phyloP scores from a whole-genome alignment of 108 stramenopile genomes.

The Cyclotella baltica region DNA sequence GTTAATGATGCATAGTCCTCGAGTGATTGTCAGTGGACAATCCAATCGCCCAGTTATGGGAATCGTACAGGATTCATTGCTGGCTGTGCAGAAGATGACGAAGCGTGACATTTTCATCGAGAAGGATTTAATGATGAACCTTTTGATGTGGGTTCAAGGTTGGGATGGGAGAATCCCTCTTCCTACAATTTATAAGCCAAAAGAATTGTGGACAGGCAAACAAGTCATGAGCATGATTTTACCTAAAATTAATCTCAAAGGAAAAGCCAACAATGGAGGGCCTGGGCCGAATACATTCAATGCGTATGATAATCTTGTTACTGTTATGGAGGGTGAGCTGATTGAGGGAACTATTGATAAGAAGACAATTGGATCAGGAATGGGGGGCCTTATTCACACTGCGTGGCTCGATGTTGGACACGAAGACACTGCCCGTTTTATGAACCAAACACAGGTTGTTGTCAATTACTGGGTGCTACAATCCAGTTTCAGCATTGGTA shows the following conservation, averaged over 20 bases:
- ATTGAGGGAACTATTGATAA: constrained; percentile 97
- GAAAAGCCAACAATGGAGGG: constrained; percentile 80
- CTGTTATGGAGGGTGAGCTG: constrained; percentile 93
- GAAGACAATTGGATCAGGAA: constrained; percentile 94
- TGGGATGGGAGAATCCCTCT: constrained; percentile 96
- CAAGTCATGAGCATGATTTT: constrained; percentile 92
- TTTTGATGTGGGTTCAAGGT: constrained; percentile 94
- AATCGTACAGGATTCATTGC: constrained; percentile 97
- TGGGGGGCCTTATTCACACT: constrained; percentile 97
- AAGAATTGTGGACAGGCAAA: constrained; percentile 99
- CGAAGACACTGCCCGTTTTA: constrained; percentile 94
- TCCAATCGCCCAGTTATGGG: constrained; percentile 99
- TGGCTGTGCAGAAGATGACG: constrained; percentile 96
- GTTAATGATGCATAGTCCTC: constrained; percentile 96
- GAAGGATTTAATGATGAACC: constrained; percentile 94
- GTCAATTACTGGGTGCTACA: constrained; percentile 97
- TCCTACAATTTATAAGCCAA: constrained; percentile 96
- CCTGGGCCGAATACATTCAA: constrained; percentile 90
- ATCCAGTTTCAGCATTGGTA: constrained; percentile 95
- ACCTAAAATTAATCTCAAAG: constrained; percentile 93
- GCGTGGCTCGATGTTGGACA: constrained; percentile 95
- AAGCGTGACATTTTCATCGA: constrained; percentile 95
- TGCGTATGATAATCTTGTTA: constrained; percentile 89
- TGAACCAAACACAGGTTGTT: constrained; percentile 97
- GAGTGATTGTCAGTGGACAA: constrained; percentile 97